Evolutionary conservation across 805 yeast genomes (phyloP), one percentile per base, ranked within the genome.

Genomic region (Lipomyces kockii): DNA sequence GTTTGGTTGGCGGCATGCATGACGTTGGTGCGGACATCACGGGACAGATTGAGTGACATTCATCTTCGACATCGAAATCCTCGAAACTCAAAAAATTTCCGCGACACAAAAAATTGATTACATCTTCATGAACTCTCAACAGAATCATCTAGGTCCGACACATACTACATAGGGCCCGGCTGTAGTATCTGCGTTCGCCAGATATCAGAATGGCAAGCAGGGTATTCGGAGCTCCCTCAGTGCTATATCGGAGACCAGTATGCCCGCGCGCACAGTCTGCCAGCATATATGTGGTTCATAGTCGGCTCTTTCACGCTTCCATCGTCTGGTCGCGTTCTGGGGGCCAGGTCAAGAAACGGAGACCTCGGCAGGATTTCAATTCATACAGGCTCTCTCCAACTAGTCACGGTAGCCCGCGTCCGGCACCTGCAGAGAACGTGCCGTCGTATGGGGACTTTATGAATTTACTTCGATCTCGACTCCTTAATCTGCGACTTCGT

Each of bases 401-500:
- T 43, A n/a, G 22, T 17, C 49, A 43, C 20, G 3, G 49, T 29
- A 52, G 55, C 29, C n/a, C 29, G 34, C 55, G 55, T 14, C 53
- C 20, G 9, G 61, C 32, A 22, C 25, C 25, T 22, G 49, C 22
- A 34, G 27, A 27, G 14, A 11, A 57, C 29, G 51, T 20, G 27
- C 51, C 34, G 34, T 9, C 37, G 25, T 56, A 56, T 25, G 46
- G 20, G n/a, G 46, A 51, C 20, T 49, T 60, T 35, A 60, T 43
- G 62, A 29, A 37, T 27, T 22, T 61, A 14, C 27, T 61, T 17
- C 60, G 52, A 17, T 53, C 60, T 9, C 61, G 58, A 37, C 37
- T 61, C 5, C 27, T 32, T 8, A 25, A 51, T 8, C 25, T 54
- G 4, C 22, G 27, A 4, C 61, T 22, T 22, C 39, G 43, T 25